Base-by-base conservation (phyloP, 2,329 filamentous ascomycete genomes). In the Eutypella sp. region DNA sequence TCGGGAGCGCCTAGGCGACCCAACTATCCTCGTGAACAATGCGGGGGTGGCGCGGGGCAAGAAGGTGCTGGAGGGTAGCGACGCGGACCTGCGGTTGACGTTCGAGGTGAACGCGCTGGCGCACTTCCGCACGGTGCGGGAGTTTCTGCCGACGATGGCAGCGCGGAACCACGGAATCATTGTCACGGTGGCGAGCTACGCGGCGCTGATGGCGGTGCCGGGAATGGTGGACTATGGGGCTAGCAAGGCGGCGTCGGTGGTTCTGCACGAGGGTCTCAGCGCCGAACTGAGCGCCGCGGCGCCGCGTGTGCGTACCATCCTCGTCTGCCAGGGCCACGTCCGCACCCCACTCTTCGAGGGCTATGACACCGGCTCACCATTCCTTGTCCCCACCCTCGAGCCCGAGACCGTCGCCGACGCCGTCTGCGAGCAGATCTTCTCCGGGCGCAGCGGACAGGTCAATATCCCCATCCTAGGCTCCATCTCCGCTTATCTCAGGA, bases 371-470 rank as follows among this genome's bases (percentile, higher is more conserved):
- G 70, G 70, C 40, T 62, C 69, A 48, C 67, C 67, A 1, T 82
- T 77, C 54, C 44, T 81, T n/a, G 59, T 74, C 47, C 77, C 75
- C 1, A 58, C 76, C 25, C 63, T 85, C 47, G 69, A 79, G 52
- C 72, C 79, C 0, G 81, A 81, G 61, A 82, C 77, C 2, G 81
- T 88, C 11, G 82, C 83, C 0, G 79, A 85, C 55, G 75, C 69
- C 6, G 73, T 87, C 42, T 79, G 84, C 1, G 65, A 71, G 49
- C 75, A 84, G 58, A 77, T 87, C 6, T 56, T 84, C 33, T 68
- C 56, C 1, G 82, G 81, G 2, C 63, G 70, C 49, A 81, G 78
- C 57, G 76, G 74, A 2, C 74, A 82, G 62, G 60, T 87, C 18
- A 55, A 80, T 19, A 37, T 79, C 44, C 83, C 83, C 0, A 69